Conservation (phyloP, 306 rosid species). For the Casuarina glauca region DNA sequence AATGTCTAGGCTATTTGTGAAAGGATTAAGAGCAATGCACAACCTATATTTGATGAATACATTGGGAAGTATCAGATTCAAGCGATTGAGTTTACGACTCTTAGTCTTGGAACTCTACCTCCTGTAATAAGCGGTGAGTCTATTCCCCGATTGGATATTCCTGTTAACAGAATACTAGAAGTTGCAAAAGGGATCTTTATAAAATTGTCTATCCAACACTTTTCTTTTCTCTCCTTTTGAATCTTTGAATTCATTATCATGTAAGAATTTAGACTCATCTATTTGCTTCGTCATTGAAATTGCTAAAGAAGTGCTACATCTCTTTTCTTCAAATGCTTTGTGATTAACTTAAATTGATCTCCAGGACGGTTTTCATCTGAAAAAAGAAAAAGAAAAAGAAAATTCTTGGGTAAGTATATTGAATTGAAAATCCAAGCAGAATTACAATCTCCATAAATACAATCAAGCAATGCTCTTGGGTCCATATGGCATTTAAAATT, state of each 20-base stretch:
- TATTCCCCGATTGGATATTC: not conserved
- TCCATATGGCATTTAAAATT: too few relatives aligned
- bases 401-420: too few relatives aligned
- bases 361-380: conserved; percentile 8
- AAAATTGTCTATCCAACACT: not conserved
- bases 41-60: conserved; percentile 66
- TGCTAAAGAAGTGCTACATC: not conserved
- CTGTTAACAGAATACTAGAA: not conserved
- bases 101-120: conserved; percentile 84
- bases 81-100: conserved; percentile 59
- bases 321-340: not conserved
- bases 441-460: too few relatives aligned
- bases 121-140: conserved; percentile 70
- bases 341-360: not conserved
- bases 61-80: conserved; percentile 69
- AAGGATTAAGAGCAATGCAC: conserved; percentile 50
- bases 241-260: not conserved
- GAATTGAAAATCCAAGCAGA: too few relatives aligned
- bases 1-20: conserved; percentile 65
- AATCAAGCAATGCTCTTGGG: too few relatives aligned
- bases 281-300: not conserved
- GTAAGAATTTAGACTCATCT: not conserved
- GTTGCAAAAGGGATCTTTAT: not conserved
- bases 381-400: not conserved
- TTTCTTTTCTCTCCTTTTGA: conserved; percentile 2